Evolutionary conservation across 257 asterid genomes (phyloP).

Genomic region (Eustoma russellianum): DNA sequence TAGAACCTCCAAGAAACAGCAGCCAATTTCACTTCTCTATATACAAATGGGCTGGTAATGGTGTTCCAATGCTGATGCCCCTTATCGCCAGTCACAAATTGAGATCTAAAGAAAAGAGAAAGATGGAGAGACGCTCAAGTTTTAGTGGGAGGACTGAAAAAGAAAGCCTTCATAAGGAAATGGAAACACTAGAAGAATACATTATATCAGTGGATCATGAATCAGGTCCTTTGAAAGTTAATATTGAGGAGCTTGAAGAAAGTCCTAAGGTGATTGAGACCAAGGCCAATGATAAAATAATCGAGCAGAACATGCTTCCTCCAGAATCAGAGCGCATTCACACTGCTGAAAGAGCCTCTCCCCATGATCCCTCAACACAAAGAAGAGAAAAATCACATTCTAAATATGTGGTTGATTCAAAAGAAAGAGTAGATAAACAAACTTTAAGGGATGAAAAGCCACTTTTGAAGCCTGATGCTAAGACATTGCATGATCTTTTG

Average conservation of each 20-base stretch:
- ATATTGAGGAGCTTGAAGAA: conserved; percentile 11
- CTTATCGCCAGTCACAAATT: conserved; percentile 20
- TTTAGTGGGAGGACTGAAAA: conserved; percentile 28
- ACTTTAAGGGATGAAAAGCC: conserved; percentile 13
- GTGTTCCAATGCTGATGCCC: conserved; percentile 45
- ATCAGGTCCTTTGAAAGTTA: conserved; percentile 10
- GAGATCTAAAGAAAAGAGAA: conserved; percentile 15
- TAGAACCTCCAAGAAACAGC: conserved; percentile 15
- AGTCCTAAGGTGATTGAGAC: conserved; percentile 8
- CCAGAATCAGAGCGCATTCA: conserved; percentile 19
- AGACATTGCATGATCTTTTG: conserved; percentile 23
- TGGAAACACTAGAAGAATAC: conserved; percentile 1
- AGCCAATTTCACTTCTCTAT: conserved; percentile 80
- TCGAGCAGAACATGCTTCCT: conserved; percentile 7
- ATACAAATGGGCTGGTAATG: conserved; percentile 80
- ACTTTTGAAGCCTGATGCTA: conserved; percentile 15
- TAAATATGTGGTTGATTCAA: conserved; percentile 10
- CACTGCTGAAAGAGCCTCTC: conserved; percentile 12
- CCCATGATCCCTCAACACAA: conserved; percentile 4
- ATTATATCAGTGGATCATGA: conserved; percentile 8
- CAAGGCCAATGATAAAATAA: conserved; percentile 4
- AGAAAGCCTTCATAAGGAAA: conserved; percentile 9
- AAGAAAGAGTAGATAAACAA: conserved; percentile 16
- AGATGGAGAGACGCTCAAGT: conserved; percentile 21
- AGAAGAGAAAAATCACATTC: conserved; percentile 18